Conservation (phyloP, 148 eudicot genomes). For the Chenopodium berlandieri region DNA sequence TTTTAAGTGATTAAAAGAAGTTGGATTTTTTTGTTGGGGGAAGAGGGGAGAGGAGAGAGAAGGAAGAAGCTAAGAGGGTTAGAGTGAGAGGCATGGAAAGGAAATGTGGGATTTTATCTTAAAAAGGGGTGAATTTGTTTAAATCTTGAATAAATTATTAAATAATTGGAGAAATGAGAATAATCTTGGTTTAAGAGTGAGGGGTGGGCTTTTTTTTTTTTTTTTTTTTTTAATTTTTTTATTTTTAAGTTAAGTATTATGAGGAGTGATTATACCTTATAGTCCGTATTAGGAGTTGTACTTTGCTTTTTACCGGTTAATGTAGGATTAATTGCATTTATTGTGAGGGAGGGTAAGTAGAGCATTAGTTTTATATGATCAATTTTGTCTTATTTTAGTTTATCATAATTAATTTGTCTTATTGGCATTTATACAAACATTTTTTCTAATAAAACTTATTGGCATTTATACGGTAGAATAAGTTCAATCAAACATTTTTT, state of each 20-base stretch:
- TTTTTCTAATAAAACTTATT: no score
- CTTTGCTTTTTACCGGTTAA: conserved; percentile 1
- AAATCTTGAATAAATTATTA: not conserved
- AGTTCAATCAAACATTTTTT: no score
- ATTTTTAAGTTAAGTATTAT: no score
- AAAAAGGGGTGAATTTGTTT: not conserved
- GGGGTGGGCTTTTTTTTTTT: not conserved
- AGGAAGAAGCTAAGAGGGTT: not conserved
- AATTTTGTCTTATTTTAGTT: no score
- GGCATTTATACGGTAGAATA: no score
- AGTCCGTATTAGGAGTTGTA: not conserved
- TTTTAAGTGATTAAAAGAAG: not conserved
- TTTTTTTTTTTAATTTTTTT: no score
- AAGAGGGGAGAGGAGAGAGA: not conserved
- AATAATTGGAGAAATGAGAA: not conserved
- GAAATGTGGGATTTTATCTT: not conserved
- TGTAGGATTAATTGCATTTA: not conserved
- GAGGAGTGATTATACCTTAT: not conserved
- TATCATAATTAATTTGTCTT: no score
- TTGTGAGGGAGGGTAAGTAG: not conserved
- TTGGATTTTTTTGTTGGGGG: not conserved
- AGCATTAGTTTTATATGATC: no score
- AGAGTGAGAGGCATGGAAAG: not conserved
- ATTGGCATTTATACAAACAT: no score
- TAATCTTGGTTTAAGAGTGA: not conserved